Evolutionary conservation across 768 basidiomycete species (phyloP).

Genomic region (Neoboletus magnificus): DNA sequence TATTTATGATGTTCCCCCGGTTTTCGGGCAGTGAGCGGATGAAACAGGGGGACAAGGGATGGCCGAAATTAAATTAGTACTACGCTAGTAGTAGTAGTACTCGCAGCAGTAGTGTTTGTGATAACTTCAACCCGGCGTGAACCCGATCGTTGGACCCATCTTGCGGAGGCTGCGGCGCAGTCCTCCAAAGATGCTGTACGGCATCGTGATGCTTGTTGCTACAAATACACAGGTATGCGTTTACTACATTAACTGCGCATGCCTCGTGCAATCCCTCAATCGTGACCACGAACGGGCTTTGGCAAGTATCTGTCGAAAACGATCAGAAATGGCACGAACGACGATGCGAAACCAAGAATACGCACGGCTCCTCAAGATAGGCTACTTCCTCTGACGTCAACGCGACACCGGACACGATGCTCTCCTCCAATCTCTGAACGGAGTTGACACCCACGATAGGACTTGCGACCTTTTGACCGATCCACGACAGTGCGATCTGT

Average conservation of each 20-base stretch:
- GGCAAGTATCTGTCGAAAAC: not conserved
- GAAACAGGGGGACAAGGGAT: not conserved
- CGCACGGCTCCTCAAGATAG: conserved; percentile 29
- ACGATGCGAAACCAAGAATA: not conserved
- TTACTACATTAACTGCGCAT: not conserved
- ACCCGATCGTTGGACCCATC: too few species aligned
- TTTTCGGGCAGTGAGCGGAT: too few species aligned
- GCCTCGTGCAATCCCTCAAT: not conserved
- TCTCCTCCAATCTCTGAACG: not conserved
- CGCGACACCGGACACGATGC: not conserved
- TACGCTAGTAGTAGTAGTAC: too few species aligned
- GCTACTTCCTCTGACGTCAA: conserved; percentile 25
- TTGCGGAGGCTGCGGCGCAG: too few species aligned
- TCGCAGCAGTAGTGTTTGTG: too few species aligned
- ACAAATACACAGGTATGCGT: not conserved
- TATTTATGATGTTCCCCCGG: too few species aligned
- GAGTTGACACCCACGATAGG: conserved; percentile 43
- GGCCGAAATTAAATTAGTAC: not conserved
- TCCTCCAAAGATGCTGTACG: not conserved
- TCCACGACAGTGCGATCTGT: conserved; percentile 35
- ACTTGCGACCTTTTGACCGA: conserved; percentile 37
- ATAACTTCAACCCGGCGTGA: too few species aligned
- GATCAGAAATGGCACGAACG: conserved; percentile 1
- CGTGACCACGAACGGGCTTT: conserved; percentile 18
- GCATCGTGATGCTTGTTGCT: not conserved